Base-by-base conservation (phyloP, 73 alveolate genomes). In the Urostyla sp. region DNA sequence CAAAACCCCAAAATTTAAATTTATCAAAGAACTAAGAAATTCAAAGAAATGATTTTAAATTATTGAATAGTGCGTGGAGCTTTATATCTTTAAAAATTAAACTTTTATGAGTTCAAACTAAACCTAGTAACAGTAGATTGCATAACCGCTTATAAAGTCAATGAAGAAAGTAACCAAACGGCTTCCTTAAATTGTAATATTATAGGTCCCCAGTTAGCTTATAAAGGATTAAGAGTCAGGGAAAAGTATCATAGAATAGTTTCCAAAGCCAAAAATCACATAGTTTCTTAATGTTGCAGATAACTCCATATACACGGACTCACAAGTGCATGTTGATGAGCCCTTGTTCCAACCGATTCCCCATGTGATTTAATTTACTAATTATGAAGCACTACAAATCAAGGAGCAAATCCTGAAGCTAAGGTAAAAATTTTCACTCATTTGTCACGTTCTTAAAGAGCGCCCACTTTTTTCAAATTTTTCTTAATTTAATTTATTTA, bases 291-390 rank as follows among this genome's bases (percentile, higher is more conserved):
- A 97, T 87, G 89, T 96, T 44, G 99, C 97, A 7, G 99, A 96
- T 74, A 89, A 87, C 89, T 93, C 98, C 66, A 87, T 85, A 36
- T 94, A 98, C 91, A 91, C 99, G 54, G 98, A 96, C 43, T 94
- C 99, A 56, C 91, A 94, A 20, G 99, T 98, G 51, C 91, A 96
- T 46, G 97, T 97, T 28, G 99, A 98, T 58, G 99, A 97, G 87
- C 99, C 99, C 11, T 88, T 98, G 30, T 98, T 98, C 84, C 94
- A 96, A 69, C 99, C 99, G 34, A 94, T 91, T 50, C 99, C 99
- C 10, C 94, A 97, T 27, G 98, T 92, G 79, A 97, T 98, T 54
- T 91, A 94, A 82, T 98, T 98, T 69, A 94, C 98, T 69, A 97
- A 97, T 92, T 97, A 97, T 57, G 99, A 95, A 90, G 95, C 98